Base-by-base conservation (phyloP, 805 yeast genomes). In the Nakazawaea anatomiae region DNA sequence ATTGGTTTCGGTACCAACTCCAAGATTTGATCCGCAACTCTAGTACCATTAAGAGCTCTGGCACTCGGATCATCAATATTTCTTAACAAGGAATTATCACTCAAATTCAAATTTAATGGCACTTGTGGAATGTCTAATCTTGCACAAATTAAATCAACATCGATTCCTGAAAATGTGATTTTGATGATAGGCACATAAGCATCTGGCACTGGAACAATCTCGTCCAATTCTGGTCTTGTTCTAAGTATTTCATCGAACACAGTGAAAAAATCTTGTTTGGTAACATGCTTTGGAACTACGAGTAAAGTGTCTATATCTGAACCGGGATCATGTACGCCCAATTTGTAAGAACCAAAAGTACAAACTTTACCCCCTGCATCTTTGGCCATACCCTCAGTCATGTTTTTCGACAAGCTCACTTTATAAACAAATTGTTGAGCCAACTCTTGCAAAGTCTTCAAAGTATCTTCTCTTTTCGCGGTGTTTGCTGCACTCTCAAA, bases 321-420 rank as follows among this genome's bases (percentile, higher is more conserved):
- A 0, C 99, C 98, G 0, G 98, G 98, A 0, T 98, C 98, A 69
- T 91, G 89, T 11, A 94, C 99, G 4, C 99, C 99, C 42, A 94
- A 70, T 55, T 97, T 75, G 62, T 91, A 94, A 1, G 97, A 90
- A 1, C 99, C 99, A 70, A 79, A 94, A 0, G 97, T 90, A 65
- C 91, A 94, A n/a, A 94, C 82, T 65, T 94, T 94, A 38, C 99
- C 99, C 39, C 99, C 99, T 0, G 98, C 96, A 67, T 94, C 99
- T 51, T 73, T 77, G 0, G 98, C 96, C 97, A 94, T 90, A 2
- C 97, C 97, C 54, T 94, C 98, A 36, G 90, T 82, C 97, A 94
- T 90, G 62, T 92, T 91, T 62, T 87, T 90, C 54, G 76, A 80
- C 56, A 80, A 76, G 3, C 95, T 85, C 7, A 90, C 97, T 11